phyloP scores from a whole-genome alignment of 1,284 basidiomycete genomes.

The Papiliotrema fonsecae region DNA sequence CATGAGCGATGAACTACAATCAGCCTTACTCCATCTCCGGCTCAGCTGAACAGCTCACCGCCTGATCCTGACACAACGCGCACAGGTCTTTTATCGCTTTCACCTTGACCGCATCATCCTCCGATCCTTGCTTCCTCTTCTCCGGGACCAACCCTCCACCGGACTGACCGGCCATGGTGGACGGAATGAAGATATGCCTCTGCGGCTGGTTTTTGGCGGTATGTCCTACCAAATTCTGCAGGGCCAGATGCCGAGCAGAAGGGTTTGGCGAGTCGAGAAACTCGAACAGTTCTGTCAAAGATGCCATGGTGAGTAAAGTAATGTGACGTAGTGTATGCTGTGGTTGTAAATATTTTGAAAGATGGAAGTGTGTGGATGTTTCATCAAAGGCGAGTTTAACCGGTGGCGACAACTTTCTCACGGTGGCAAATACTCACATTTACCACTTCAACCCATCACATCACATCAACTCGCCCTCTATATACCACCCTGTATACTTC shows the following conservation, averaged over 20 bases:
- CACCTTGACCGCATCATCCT: constrained; percentile 62
- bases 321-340: background rate
- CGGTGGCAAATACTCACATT: background rate
- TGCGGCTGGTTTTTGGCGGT: constrained; percentile 67
- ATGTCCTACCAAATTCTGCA: constrained; percentile 75
- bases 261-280: constrained; percentile 85
- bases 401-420: background rate
- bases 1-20: constrained; percentile 77
- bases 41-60: constrained; percentile 51
- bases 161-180: constrained; percentile 11
- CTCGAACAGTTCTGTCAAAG: constrained; percentile 63
- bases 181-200: constrained; percentile 67
- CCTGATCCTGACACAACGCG: constrained; percentile 76
- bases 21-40: background rate
- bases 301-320: constrained; percentile 27
- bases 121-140: constrained; percentile 38
- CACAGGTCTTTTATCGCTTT: constrained; percentile 62
- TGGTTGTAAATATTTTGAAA: background rate
- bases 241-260: constrained; percentile 77
- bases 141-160: constrained; percentile 52
- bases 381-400: background rate
- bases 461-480: background rate
- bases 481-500: no score
- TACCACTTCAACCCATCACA: background rate
- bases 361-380: background rate